Conservation (phyloP, 2,329 filamentous ascomycete genomes). For the Fusarium sp. region DNA sequence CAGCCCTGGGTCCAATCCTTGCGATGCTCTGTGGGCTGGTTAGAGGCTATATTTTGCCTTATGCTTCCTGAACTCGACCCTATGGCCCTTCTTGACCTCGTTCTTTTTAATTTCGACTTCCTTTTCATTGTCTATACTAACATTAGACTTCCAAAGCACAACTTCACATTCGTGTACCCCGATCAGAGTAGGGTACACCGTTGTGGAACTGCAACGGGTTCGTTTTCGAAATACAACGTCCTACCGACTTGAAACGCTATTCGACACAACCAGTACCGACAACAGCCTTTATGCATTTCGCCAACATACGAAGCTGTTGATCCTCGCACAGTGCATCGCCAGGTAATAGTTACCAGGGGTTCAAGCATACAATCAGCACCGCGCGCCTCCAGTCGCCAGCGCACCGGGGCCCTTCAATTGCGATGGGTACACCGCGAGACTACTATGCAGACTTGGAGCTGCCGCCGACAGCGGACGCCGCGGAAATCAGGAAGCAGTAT, state of each 20-base stretch:
- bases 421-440: slow-evolving; percentile 69
- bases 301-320: slow-evolving; percentile 4
- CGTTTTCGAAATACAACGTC: slow-evolving; percentile 1
- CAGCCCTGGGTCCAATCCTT: slow-evolving; percentile 2
- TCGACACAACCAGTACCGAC: not conserved
- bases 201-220: slow-evolving; percentile 3
- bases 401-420: slow-evolving; percentile 30
- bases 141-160: slow-evolving; percentile 1
- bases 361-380: slow-evolving; percentile 8
- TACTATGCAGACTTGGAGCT: slow-evolving; percentile 90
- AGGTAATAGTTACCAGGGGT: not conserved
- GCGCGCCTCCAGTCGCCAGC: slow-evolving; percentile 15
- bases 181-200: not conserved
- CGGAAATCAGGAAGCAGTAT: slow-evolving; percentile 89
- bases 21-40: slow-evolving; percentile 11
- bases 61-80: not conserved
- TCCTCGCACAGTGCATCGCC: not conserved
- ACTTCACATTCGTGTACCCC: not conserved
- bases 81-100: not conserved
- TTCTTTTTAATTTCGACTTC: slow-evolving; percentile 11
- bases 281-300: slow-evolving; percentile 19
- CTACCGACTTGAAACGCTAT: not conserved
- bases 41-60: not conserved
- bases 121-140: slow-evolving; percentile 26
- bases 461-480: slow-evolving; percentile 72